Evolutionary conservation across 441 rosid species (phyloP).

Genomic region (Aleurites moluccanus): DNA sequence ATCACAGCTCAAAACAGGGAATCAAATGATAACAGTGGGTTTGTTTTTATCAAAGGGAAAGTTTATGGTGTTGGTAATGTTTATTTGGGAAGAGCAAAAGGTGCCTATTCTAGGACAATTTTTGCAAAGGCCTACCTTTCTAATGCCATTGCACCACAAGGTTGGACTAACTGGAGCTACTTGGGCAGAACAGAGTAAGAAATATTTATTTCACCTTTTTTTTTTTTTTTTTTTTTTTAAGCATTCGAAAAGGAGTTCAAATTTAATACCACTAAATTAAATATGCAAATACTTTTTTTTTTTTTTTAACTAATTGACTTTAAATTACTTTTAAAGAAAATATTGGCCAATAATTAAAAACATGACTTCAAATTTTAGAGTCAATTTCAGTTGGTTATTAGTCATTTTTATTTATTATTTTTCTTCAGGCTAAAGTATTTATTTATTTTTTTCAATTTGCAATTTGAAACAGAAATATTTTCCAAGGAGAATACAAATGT

Average conservation of each 20-base stretch:
- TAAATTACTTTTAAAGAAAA: too few relatives aligned
- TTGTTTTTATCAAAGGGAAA: constrained; percentile 68
- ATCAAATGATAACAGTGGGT: constrained; percentile 54
- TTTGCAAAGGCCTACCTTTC: constrained; percentile 74
- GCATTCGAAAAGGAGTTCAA: too few relatives aligned
- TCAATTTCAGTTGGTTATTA: neutral
- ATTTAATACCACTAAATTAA: too few relatives aligned
- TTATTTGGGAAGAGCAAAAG: constrained; percentile 77
- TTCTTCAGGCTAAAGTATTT: neutral
- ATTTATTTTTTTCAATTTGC: neutral
- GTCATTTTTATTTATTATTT: neutral
- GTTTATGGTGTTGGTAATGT: constrained; percentile 68
- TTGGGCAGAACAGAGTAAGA: constrained; percentile 59
- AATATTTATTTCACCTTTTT: neutral
- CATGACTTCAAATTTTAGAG: too few relatives aligned
- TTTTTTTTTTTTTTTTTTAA: neutral
- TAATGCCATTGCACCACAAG: constrained; percentile 58
- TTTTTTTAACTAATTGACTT: too few relatives aligned
- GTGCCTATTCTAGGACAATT: constrained; percentile 63
- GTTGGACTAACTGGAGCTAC: constrained; percentile 94
- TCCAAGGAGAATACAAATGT: constrained; percentile 67
- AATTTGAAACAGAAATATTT: constrained; percentile 44
- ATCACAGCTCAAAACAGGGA: constrained; percentile 79
- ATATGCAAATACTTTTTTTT: too few relatives aligned
- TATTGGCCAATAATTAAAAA: too few relatives aligned